Evolutionary conservation across 495 filamentous ascomycete species (phyloP).

Genomic region (Aspergillus indologenus): DNA sequence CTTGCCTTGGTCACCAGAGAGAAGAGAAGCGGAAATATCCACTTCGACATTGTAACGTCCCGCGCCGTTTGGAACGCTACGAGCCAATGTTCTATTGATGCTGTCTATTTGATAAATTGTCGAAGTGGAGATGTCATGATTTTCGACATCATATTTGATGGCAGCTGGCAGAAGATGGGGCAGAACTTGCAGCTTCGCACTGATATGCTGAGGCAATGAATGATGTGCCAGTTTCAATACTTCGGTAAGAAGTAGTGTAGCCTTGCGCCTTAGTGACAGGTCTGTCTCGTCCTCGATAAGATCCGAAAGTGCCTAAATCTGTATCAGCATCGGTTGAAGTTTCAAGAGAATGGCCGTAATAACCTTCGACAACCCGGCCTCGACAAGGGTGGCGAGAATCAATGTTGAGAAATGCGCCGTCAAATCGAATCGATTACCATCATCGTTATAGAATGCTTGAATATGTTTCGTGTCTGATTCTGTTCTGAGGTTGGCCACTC

Average conservation of each 20-base stretch:
- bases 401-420: constrained; percentile 91
- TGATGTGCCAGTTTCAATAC: constrained; percentile 83
- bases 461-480: constrained; percentile 48
- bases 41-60: constrained; percentile 46
- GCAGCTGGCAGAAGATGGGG: constrained; percentile 78
- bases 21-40: constrained; percentile 39
- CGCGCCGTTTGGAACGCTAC: constrained; percentile 42
- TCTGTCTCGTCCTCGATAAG: constrained; percentile 70
- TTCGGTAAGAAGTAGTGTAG: constrained; percentile 85
- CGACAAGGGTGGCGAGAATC: constrained; percentile 80
- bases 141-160: constrained; percentile 62
- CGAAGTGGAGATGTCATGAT: constrained; percentile 74
- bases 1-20: constrained; percentile 63
- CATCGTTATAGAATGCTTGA: constrained; percentile 54
- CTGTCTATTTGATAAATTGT: constrained; percentile 97
- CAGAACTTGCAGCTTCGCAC: constrained; percentile 76
- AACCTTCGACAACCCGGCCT: constrained; percentile 73
- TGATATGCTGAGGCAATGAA: constrained; percentile 74
- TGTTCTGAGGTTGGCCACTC: constrained; percentile 82
- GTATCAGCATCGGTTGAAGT: constrained; percentile 16
- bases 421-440: constrained; percentile 71
- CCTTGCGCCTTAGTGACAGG: constrained; percentile 77
- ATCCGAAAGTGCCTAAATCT: constrained; percentile 53
- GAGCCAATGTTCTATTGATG: constrained; percentile 87
- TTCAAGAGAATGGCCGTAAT: neutral